phyloP scores from a whole-genome alignment of 441 rosid species.

The Iberis amara region DNA sequence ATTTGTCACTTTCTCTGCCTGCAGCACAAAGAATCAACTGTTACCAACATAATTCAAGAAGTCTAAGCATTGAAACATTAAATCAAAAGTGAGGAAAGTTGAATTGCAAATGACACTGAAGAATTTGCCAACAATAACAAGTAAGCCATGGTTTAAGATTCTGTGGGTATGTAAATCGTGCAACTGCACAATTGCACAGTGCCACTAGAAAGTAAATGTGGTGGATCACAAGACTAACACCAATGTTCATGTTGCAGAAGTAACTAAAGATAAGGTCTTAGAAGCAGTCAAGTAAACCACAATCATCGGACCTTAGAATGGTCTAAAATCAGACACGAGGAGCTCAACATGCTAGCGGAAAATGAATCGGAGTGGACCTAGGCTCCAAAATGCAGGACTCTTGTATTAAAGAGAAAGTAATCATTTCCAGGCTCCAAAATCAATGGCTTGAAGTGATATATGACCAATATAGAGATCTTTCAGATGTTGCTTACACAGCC shows the following conservation, averaged over 20 bases:
- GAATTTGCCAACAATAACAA: too few species aligned
- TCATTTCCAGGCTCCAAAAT: constrained; percentile 75
- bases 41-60: background rate
- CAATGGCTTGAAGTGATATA: constrained; percentile 77
- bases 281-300: background rate
- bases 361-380: constrained; percentile 5
- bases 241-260: too few species aligned
- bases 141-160: too few species aligned
- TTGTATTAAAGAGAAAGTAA: background rate
- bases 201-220: too few species aligned
- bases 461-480: constrained; percentile 61
- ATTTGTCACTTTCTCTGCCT: constrained; percentile 33
- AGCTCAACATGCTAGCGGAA: constrained; percentile 15
- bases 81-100: background rate
- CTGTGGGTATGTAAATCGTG: too few species aligned
- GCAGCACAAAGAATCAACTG: background rate
- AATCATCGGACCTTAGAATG: constrained; percentile 6
- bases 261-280: too few species aligned
- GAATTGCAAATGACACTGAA: background rate
- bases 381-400: constrained; percentile 13
- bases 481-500: constrained; percentile 66
- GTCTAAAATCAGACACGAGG: background rate
- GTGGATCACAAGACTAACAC: too few species aligned
- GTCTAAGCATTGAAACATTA: background rate
- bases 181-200: too few species aligned